These are phyloP conservation scores for Hibiscus mutabilis DNA, from an alignment of 345 rosid genomes.

Conservation along the genomic window DNA sequence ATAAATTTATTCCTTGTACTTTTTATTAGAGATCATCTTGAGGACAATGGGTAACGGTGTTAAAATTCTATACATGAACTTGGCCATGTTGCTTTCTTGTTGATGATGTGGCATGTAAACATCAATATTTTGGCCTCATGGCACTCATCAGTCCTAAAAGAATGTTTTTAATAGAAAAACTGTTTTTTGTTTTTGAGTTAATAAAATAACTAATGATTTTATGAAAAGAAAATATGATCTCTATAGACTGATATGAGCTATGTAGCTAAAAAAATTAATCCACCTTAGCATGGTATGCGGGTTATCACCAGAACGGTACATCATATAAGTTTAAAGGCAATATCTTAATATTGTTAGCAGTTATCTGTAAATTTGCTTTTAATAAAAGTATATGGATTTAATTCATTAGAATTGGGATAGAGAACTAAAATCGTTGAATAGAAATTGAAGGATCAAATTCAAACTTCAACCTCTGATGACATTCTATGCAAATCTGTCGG, in stretches of 20 bases:
- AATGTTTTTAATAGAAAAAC: not conserved
- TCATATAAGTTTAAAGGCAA: not conserved
- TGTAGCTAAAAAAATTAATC: not conserved
- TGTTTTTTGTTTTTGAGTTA: not conserved
- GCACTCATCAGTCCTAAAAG: not conserved
- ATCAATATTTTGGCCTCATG: not conserved
- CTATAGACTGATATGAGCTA: not conserved
- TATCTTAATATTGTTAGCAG: too few relatives aligned
- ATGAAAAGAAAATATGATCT: not conserved
- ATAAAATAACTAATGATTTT: not conserved
- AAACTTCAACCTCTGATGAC: not conserved
- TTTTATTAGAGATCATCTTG: not conserved
- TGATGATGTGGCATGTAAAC: not conserved
- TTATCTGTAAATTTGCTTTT: not conserved
- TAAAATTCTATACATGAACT: not conserved
- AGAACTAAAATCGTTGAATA: not conserved
- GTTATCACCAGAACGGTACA: not conserved
- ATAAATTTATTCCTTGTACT: not conserved
- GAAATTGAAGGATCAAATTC: not conserved
- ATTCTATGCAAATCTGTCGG: not conserved
- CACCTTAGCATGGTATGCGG: not conserved
- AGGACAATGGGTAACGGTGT: not conserved
- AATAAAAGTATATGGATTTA: not conserved
- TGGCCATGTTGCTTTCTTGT: not conserved
- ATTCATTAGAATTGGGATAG: slow-evolving; percentile 3